These are phyloP conservation scores for Suillus discolor DNA, from an alignment of 768 basidiomycete genomes.

Conservation along the genomic window DNA sequence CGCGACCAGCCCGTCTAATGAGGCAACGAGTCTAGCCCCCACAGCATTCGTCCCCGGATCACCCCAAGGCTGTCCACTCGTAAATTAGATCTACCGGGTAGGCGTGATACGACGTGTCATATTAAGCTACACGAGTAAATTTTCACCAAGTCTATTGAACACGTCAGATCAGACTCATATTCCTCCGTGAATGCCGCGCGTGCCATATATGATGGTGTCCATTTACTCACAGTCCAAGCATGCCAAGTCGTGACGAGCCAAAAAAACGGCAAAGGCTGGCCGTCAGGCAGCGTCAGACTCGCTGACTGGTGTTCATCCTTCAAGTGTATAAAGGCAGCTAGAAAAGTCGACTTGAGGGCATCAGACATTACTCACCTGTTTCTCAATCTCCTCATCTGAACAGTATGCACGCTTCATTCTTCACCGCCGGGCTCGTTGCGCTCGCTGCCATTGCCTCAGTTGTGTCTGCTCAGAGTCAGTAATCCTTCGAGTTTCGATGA, in stretches of 20 bases:
- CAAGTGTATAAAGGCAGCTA: conserved; percentile 23
- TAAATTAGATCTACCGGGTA: too few species aligned
- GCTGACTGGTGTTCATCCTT: not conserved
- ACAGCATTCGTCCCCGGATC: too few species aligned
- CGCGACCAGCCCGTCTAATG: too few species aligned
- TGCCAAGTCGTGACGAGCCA: not conserved
- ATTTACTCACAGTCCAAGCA: not conserved
- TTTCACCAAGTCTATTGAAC: too few species aligned
- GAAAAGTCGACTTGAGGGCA: not conserved
- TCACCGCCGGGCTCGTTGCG: conserved; percentile 20
- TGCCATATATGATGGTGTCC: not conserved
- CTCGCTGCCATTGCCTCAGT: conserved; percentile 1
- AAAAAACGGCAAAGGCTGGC: not conserved
- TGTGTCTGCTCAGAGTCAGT: conserved; percentile 22
- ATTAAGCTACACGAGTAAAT: too few species aligned
- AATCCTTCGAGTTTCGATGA: not conserved
- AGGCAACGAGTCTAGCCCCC: too few species aligned
- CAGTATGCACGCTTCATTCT: conserved; percentile 23
- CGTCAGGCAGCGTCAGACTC: too few species aligned
- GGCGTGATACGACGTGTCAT: too few species aligned
- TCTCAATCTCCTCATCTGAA: not conserved
- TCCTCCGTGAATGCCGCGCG: not conserved
- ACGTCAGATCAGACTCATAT: too few species aligned
- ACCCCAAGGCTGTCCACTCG: too few species aligned
- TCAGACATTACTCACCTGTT: not conserved